phyloP scores from a whole-genome alignment of 805 yeast species.

The Pichia pseudocactophila region DNA sequence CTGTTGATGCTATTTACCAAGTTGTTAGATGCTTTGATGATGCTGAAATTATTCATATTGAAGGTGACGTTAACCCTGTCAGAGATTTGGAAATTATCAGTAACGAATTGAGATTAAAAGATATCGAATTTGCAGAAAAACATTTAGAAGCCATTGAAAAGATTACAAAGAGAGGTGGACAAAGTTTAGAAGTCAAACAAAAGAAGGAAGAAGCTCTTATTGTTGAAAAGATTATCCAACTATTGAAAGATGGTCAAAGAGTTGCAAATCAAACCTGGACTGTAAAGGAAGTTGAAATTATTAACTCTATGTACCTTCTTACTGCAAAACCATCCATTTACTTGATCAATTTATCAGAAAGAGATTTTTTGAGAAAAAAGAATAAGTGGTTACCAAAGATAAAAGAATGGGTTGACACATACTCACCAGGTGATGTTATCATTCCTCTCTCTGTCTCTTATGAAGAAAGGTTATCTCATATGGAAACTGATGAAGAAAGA shows the following conservation, averaged over 20 bases:
- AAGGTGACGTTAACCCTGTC: conserved; percentile 91
- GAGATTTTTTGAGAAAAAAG: conserved; percentile 48
- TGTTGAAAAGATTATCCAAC: conserved; percentile 49
- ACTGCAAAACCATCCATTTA: conserved; percentile 88
- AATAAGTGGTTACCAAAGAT: conserved; percentile 47
- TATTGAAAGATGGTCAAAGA: conserved; percentile 57
- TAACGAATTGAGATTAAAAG: conserved; percentile 90
- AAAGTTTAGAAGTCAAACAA: conserved; percentile 54
- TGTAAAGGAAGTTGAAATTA: conserved; percentile 51
- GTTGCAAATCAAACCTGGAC: conserved; percentile 55
- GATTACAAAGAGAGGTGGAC: conserved; percentile 56
- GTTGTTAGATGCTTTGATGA: conserved; percentile 97
- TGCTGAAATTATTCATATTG: conserved; percentile 95
- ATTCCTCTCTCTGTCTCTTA: conserved; percentile 89
- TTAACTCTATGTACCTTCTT: conserved; percentile 63
- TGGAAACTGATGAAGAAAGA: conserved; percentile 58
- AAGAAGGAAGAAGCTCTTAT: conserved; percentile 52
- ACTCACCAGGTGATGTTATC: conserved; percentile 70
- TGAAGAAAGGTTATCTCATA: conserved; percentile 83
- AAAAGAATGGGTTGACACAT: conserved; percentile 54
- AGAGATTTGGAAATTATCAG: conserved; percentile 89
- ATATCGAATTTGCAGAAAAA: conserved; percentile 77
- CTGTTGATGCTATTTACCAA: conserved; percentile 96
- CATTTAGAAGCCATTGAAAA: conserved; percentile 49
- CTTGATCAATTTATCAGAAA: conserved; percentile 62